Evolutionary conservation across 129 eudicot species (phyloP).

Genomic region (Saposhnikovia divaricata): DNA sequence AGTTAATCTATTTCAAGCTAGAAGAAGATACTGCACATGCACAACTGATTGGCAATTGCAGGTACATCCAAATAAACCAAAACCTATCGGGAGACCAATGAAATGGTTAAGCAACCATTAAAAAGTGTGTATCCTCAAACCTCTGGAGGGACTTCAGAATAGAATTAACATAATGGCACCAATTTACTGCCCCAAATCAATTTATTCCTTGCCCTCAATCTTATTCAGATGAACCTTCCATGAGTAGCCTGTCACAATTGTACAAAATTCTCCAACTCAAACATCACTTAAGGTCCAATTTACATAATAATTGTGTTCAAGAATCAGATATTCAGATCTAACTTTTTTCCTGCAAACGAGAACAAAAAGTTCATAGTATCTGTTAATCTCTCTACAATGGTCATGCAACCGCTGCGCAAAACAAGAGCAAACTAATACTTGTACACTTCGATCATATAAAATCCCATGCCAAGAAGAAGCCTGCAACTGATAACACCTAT

Average conservation of each 20-base stretch:
- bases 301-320: not conserved
- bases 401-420: not conserved
- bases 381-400: constrained; percentile 1
- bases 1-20: not conserved
- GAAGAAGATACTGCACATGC: not conserved
- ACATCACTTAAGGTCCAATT: not conserved
- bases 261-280: not conserved
- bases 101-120: not conserved
- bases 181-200: not conserved
- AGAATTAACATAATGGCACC: not conserved
- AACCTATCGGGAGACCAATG: not conserved
- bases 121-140: not conserved
- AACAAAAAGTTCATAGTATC: not conserved
- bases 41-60: not conserved
- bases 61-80: not conserved
- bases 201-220: not conserved
- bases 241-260: constrained; percentile 3
- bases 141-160: not conserved
- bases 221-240: not conserved
- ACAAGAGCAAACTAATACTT: not conserved
- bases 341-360: not conserved
- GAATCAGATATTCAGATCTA: not conserved
- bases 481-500: not conserved
- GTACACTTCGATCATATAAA: not conserved
- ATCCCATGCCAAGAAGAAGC: not conserved